A percentile compares a stretch with the other conserved stretches of the same genome.
Evolutionary conservation across 129 eudicot genomes (phyloP).

Genomic region (Saussurea involucrata): DNA sequence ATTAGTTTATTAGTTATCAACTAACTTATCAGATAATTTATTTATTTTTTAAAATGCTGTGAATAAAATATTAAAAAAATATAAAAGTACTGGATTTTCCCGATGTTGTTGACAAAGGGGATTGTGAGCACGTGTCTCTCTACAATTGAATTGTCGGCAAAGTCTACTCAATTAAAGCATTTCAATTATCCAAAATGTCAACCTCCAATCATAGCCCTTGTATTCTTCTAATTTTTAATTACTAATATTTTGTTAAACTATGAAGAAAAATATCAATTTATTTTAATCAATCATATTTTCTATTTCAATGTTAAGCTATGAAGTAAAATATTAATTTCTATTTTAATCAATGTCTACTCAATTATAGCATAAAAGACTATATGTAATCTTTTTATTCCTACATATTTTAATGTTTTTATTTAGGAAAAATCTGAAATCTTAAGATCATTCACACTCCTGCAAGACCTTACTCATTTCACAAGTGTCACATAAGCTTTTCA

Average conservation of each 20-base stretch:
- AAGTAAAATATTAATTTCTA: too few relatives aligned
- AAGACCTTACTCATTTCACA: too few relatives aligned
- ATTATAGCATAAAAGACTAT: neutral
- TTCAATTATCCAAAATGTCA: slow-evolving; percentile 24
- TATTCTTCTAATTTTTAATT: neutral
- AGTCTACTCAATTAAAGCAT: slow-evolving; percentile 2
- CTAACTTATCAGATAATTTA: too few relatives aligned
- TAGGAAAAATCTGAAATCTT: too few relatives aligned
- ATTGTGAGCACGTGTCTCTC: slow-evolving; percentile 25
- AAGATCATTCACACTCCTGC: too few relatives aligned
- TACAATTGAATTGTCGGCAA: slow-evolving; percentile 30
- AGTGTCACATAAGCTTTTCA: too few relatives aligned
- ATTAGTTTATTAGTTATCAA: too few relatives aligned
- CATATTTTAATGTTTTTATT: neutral
- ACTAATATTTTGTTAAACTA: neutral
- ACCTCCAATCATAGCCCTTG: slow-evolving; percentile 28
- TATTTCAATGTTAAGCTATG: neutral
- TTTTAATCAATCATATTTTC: neutral
- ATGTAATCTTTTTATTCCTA: neutral
- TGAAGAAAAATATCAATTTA: too few relatives aligned
- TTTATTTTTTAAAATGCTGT: too few relatives aligned
- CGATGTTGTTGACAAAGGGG: neutral
- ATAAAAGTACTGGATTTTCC: neutral
- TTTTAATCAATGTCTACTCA: too few relatives aligned
- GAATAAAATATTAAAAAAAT: too few relatives aligned